These are phyloP conservation scores for Quercus lobata DNA, from an alignment of 331 rosid genomes.

Conservation along the genomic window DNA sequence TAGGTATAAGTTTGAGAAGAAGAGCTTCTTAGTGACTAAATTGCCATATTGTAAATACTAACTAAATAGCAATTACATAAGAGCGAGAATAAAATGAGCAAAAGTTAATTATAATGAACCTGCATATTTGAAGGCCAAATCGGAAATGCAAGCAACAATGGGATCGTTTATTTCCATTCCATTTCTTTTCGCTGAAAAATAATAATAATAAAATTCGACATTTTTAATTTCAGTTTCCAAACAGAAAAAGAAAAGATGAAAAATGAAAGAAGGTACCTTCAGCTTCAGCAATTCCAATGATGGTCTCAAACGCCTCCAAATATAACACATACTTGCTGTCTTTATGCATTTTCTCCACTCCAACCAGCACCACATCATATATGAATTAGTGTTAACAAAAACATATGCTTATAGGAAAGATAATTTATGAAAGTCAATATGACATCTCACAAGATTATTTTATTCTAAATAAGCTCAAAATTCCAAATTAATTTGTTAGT, in stretches of 20 bases:
- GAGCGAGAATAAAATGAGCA: too few relatives aligned
- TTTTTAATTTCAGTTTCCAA: background rate
- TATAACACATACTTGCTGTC: conserved; percentile 77
- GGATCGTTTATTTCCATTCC: conserved; percentile 61
- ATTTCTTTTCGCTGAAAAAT: conserved; percentile 43
- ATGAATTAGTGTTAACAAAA: conserved; percentile 5
- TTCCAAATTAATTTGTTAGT: background rate
- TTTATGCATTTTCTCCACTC: conserved; percentile 85
- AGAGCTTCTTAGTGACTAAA: too few relatives aligned
- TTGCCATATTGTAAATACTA: too few relatives aligned
- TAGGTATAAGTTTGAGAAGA: too few relatives aligned
- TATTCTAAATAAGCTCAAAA: conserved; percentile 2
- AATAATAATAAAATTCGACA: too few relatives aligned
- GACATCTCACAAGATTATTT: too few relatives aligned
- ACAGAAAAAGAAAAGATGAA: conserved; percentile 1
- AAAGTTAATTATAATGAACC: conserved; percentile 25
- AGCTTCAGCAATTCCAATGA: conserved; percentile 43
- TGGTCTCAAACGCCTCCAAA: conserved; percentile 47
- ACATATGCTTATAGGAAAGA: conserved; percentile 4
- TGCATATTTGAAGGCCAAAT: conserved; percentile 72
- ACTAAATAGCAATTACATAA: too few relatives aligned
- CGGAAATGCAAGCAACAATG: conserved; percentile 70
- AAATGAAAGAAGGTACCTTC: conserved; percentile 41
- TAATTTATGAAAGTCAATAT: conserved; percentile 5
- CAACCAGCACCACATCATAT: conserved; percentile 43